Evolutionary conservation across 805 yeast genomes (phyloP), one percentile per base, ranked within the genome.

Genomic region (Yamadazyma laniorum): DNA sequence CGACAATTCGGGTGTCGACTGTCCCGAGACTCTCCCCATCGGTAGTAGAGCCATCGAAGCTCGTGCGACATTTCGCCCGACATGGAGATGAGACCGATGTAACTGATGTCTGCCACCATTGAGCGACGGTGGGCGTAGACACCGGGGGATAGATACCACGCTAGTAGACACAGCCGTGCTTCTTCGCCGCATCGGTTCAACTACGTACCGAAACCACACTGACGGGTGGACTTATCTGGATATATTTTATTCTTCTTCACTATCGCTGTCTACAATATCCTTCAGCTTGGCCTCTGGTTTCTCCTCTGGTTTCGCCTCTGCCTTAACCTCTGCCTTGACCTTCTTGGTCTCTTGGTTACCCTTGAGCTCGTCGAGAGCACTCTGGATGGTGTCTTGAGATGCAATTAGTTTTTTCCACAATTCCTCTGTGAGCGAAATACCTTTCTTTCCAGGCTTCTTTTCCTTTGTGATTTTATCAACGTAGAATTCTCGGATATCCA

Each of bases 401-500:
- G 68, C 76, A 38, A 79, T 50, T 27, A 81, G 58, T 28, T 56
- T 58, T 14, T 55, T 55, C 80, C 86, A 82, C 16, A 70, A 69
- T 3, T 72, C 83, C 45, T 66, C 73, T 1, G 82, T 76, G 18
- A 81, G 55, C 1, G 85, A 68, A 15, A 81, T 77, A 0, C 86
- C 85, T 61, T 90, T 90, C 53, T 79, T 82, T 1, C 95, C 95
- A 0, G 98, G 98, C 43, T 72, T 72, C 65, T 73, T 69, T 43
- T 79, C 82, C 5, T 82, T 82, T 34, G 79, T 77, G 36, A 69
- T 70, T 41, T 60, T 63, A 48, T 65, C 71, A 12, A 53, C 34
- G 58, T 87, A 90, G 63, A 70, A 88, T 56, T 90, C 96, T 42
- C 98, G 74, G 37, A 90, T 85, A 52, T 90, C 96, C 11, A 91